These are phyloP conservation scores for Phytopythium montanum DNA, from an alignment of 352 stramenopile species.

Conservation along the genomic window DNA sequence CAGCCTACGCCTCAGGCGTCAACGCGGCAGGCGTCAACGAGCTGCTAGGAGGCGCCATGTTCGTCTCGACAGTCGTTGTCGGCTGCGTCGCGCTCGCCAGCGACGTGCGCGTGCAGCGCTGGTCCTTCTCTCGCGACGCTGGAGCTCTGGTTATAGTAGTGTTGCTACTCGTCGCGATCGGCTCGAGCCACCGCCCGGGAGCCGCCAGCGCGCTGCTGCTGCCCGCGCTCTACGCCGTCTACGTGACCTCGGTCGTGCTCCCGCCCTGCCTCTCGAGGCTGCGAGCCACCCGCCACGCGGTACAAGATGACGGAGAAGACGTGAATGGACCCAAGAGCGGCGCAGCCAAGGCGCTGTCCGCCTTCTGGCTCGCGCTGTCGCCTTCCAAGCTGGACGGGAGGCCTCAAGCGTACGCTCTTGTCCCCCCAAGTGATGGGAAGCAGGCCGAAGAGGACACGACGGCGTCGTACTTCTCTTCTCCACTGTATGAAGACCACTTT, in stretches of 20 bases:
- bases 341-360: conserved; percentile 44
- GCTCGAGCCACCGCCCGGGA: conserved; percentile 17
- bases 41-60: conserved; percentile 94
- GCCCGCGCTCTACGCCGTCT: conserved; percentile 45
- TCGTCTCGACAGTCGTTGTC: conserved; percentile 93
- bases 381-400: conserved; percentile 16
- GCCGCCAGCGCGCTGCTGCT: conserved; percentile 38
- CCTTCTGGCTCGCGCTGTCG: conserved; percentile 75
- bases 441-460: conserved; percentile 7
- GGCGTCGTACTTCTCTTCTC: conserved; percentile 30
- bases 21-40: conserved; percentile 88
- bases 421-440: conserved; percentile 14
- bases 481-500: conserved; percentile 69
- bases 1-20: conserved; percentile 74
- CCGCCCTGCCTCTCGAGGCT: conserved; percentile 43
- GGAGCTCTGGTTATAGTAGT: conserved; percentile 46
- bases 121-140: conserved; percentile 64
- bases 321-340: background rate
- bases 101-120: conserved; percentile 53
- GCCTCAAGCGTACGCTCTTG: conserved; percentile 36
- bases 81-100: conserved; percentile 83
- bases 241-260: conserved; percentile 57
- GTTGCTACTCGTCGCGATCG: conserved; percentile 39
- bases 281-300: conserved; percentile 6
- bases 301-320: background rate